phyloP scores from a whole-genome alignment of 805 yeast genomes.

The Zygotorulaspora danielsina region DNA sequence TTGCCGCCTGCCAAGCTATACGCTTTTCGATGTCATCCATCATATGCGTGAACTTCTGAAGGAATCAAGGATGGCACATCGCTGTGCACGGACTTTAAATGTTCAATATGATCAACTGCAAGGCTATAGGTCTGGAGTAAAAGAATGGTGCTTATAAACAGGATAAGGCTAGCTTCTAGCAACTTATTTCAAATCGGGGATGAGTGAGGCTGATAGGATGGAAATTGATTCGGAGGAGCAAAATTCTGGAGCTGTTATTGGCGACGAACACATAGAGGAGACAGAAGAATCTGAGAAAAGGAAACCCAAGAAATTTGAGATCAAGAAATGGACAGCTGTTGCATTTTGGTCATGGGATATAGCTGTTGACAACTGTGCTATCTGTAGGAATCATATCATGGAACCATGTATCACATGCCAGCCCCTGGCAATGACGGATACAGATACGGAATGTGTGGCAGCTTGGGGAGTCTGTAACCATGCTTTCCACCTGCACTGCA shows the following conservation, averaged over 20 bases:
- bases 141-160: too few relatives aligned
- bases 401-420: slow-evolving; percentile 97
- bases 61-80: neutral
- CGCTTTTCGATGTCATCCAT: too few relatives aligned
- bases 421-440: slow-evolving; percentile 61
- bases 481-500: slow-evolving; percentile 98
- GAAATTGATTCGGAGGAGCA: slow-evolving; percentile 23
- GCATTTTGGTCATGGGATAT: slow-evolving; percentile 99
- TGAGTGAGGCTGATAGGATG: slow-evolving; percentile 27
- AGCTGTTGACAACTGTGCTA: slow-evolving; percentile 93
- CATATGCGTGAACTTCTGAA: neutral
- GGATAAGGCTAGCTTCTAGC: too few relatives aligned
- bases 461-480: slow-evolving; percentile 98
- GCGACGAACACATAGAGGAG: slow-evolving; percentile 5
- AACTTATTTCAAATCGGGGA: too few relatives aligned
- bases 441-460: slow-evolving; percentile 77
- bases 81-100: neutral
- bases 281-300: slow-evolving; percentile 17
- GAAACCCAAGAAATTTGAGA: slow-evolving; percentile 74
- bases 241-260: neutral
- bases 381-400: slow-evolving; percentile 96
- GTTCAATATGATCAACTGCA: too few relatives aligned
- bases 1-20: neutral
- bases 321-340: slow-evolving; percentile 97
- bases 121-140: too few relatives aligned